phyloP scores from a whole-genome alignment of 2,329 filamentous ascomycete genomes.

The Tolypocladium sp. region DNA sequence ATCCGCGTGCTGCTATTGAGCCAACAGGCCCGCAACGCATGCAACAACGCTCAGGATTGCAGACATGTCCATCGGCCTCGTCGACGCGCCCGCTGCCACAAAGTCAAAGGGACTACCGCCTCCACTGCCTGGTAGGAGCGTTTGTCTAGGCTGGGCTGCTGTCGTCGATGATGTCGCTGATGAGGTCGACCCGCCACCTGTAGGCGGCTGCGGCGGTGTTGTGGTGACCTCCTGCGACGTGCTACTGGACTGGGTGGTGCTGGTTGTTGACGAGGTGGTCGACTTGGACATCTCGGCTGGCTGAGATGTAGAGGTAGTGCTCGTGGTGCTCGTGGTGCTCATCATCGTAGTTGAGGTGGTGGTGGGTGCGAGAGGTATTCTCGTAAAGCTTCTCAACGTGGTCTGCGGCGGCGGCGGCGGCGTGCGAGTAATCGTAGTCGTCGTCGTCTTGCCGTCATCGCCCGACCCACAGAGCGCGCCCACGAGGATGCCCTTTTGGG shows the following conservation, averaged over 20 bases:
- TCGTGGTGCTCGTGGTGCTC: background rate
- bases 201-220: background rate
- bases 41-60: background rate
- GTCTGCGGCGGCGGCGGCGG: background rate
- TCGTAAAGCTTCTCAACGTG: background rate
- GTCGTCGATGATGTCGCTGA: conserved; percentile 2
- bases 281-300: background rate
- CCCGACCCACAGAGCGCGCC: conserved; percentile 21
- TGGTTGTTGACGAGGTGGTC: background rate
- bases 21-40: background rate
- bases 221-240: background rate
- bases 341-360: background rate
- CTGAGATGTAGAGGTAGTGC: background rate
- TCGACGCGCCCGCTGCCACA: background rate
- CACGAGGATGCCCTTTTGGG: conserved; percentile 26
- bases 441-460: conserved; percentile 4
- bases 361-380: background rate
- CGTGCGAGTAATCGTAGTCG: conserved; percentile 1
- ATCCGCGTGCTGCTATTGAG: background rate
- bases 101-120: conserved; percentile 13
- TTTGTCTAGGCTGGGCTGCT: conserved; percentile 1
- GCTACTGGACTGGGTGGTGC: background rate
- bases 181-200: background rate
- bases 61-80: background rate
- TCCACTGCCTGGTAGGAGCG: conserved; percentile 8